phyloP scores from a whole-genome alignment of 31 red algal species.

The Odonthalia washingtoniensis region DNA sequence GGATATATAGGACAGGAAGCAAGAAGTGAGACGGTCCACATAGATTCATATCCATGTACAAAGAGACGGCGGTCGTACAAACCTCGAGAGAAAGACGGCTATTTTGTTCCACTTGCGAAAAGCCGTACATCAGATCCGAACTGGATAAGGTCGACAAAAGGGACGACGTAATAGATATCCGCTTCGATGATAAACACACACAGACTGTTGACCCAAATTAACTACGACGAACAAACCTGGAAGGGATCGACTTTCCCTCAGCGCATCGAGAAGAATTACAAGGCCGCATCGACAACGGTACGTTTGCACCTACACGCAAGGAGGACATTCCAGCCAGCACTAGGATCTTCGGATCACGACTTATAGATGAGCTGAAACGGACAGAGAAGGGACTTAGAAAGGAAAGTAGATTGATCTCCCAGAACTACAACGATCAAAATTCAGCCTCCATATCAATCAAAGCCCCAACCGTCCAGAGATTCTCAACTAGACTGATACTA shows the following conservation, averaged over 20 bases:
- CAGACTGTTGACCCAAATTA: not conserved
- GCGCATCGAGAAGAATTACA: not conserved
- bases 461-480: not conserved
- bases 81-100: not conserved
- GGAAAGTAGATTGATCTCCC: not conserved
- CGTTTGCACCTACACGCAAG: not conserved
- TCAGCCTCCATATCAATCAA: not conserved
- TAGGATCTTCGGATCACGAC: not conserved
- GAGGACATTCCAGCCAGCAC: not conserved
- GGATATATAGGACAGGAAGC: not conserved
- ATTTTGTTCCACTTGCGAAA: not conserved
- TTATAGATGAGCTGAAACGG: not conserved
- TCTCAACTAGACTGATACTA: not conserved
- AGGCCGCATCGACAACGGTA: not conserved
- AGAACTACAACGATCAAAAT: not conserved
- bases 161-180: not conserved
- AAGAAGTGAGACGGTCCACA: not conserved
- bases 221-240: not conserved
- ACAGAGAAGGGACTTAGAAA: not conserved
- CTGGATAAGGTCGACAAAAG: not conserved
- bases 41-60: not conserved
- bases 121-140: not conserved
- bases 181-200: not conserved
- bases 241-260: not conserved
- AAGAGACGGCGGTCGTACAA: not conserved